Conservation (phyloP, 2,329 filamentous ascomycete species). For the Microdochium paspali region DNA sequence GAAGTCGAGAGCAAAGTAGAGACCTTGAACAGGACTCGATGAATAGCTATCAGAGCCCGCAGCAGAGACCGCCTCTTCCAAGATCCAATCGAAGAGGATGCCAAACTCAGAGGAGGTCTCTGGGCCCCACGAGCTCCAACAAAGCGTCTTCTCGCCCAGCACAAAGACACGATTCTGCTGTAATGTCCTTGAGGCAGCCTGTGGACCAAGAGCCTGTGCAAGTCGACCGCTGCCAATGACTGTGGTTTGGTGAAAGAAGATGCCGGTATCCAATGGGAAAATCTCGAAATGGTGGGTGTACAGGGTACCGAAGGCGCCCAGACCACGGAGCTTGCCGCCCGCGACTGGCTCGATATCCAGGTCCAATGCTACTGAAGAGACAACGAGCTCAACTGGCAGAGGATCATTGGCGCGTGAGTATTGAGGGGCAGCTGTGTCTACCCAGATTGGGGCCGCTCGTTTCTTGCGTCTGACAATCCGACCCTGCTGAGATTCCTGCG, state of each 20-base stretch:
- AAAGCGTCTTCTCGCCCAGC: slow-evolving; percentile 37
- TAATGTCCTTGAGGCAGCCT: neutral
- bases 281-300: slow-evolving; percentile 56
- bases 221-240: slow-evolving; percentile 46
- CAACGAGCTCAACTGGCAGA: slow-evolving; percentile 21
- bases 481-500: neutral
- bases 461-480: slow-evolving; percentile 26
- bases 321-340: slow-evolving; percentile 35
- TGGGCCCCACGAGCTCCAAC: slow-evolving; percentile 49
- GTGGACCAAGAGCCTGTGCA: slow-evolving; percentile 19
- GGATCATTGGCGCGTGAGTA: slow-evolving; percentile 45
- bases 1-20: slow-evolving; percentile 38
- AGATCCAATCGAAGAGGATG: slow-evolving; percentile 49
- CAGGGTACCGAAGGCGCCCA: slow-evolving; percentile 50
- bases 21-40: slow-evolving; percentile 19
- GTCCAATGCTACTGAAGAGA: slow-evolving; percentile 7
- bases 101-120: slow-evolving; percentile 52
- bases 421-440: slow-evolving; percentile 42
- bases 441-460: slow-evolving; percentile 26
- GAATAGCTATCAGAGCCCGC: slow-evolving; percentile 8
- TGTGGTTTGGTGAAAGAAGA: slow-evolving; percentile 52
- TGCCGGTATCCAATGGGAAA: slow-evolving; percentile 44
- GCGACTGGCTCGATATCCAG: slow-evolving; percentile 9
- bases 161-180: slow-evolving; percentile 25
- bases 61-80: slow-evolving; percentile 31